Base-by-base conservation (phyloP, 176 grass and related monocot genomes). In the Themeda triandra region DNA sequence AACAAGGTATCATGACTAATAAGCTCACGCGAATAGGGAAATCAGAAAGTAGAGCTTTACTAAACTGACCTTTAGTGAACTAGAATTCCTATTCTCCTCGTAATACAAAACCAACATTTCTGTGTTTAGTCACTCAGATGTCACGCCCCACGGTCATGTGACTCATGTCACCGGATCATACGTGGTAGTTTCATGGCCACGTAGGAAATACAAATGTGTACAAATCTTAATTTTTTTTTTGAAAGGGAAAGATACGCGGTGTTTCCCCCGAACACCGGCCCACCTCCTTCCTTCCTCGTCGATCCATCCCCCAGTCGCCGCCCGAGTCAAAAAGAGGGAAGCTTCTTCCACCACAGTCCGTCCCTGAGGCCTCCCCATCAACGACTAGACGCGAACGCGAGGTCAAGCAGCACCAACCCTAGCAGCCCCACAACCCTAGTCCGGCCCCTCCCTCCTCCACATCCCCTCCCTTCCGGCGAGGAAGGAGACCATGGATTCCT, bases 311-410 rank as follows among this genome's bases (percentile, higher is more conserved):
- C 21, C 73, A 30, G 84, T 79, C 84, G 79, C 84, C 84, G 73
- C 84, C 46, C 73, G 19, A 87, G 89, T 90, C 84, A 87, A 90
- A 87, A 87, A 80, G 85, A 42, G 69, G 85, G 82, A 84, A 84
- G 85, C 81, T 76, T 91, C 85, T 84, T 66, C 77, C 76, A 80
- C 89, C 75, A 18, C 5, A 83, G 83, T 71, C 79, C 45, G 15
- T 71, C 78, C 45, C 14, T 27, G 27, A 65, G 62, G 73, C 66
- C 14, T 13, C 45, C 73, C 23, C 73, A 86, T 60, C 74, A 83
- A 79, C 88, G 80, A 86, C 88, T 90, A 83, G 84, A 74, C 84
- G 84, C 67, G 45, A 28, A n/a, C n/a, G n/a, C n/a, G n/a, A n/a
- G n/a, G 71, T 41, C 70, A 44, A 82, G 80, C 66, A 33, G 71